Base-by-base conservation (phyloP, 805 yeast species). In the Candida parachauliodes region DNA sequence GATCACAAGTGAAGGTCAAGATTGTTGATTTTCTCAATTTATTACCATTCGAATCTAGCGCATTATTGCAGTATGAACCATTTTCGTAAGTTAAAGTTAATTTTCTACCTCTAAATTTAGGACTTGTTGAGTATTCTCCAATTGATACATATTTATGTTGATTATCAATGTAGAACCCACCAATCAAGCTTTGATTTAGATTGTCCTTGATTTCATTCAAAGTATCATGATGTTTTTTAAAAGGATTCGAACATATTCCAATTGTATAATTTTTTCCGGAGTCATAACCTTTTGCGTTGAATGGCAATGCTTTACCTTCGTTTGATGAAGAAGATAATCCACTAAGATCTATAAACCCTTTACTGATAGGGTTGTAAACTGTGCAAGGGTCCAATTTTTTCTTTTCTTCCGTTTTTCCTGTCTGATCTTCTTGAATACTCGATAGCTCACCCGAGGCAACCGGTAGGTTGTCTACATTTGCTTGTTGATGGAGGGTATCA, bases 1-100 rank as follows among this genome's bases (percentile, higher is more conserved):
- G 70, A 57, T 87, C 95, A 59, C 96, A 88, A 10, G 81, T 73
- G 46, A 88, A 84, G 16, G 85, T 73, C 32, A 88, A 54, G 3
- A 85, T 57, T 0, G 94, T 75, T 2, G 88, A 77, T 50, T 74
- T 81, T 34, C 77, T 65, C 32, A 74, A 42, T 25, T 67, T 72
- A 34, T 69, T 59, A 0, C 83, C 82, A 4, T 60, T 55, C 26
- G 46, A 50, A 5, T 48, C 43, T 41, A 72, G 68, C 4, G 64
- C 41, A 18, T 56, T 55, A 27, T 57, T 57, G 60, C 88, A 78
- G 50, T 57, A 66, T 29, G 80, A 76, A 2, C 96, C 96, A 51
- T 77, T 74, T 26, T 65, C 72, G 57, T 88, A 88, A 28, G 80
- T 81, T 44, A 88, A 55, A 1, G 82, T 74, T 42, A 88, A 53